Percentiles rank a stretch among this genome's conserved stretches.
phyloP scores from a whole-genome alignment of 805 yeast genomes.

The Kazachstania taianensis region DNA sequence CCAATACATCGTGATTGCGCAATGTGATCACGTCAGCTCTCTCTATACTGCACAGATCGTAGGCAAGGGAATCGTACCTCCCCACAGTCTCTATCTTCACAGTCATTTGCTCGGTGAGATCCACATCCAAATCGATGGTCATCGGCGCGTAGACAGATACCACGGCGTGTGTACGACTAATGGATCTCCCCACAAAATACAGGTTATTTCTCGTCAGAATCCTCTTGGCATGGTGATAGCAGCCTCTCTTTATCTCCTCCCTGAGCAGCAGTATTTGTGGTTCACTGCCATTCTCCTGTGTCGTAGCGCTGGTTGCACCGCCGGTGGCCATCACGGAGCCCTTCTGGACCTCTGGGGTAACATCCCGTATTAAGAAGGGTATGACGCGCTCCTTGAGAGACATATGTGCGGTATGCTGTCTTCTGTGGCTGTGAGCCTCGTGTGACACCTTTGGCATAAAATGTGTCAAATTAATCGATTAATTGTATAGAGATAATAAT shows the following conservation, averaged over 20 bases:
- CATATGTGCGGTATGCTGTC: not conserved
- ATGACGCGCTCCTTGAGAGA: not conserved
- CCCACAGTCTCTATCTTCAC: not conserved
- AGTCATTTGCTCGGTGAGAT: not conserved
- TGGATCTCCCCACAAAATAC: not conserved
- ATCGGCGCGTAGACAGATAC: not conserved
- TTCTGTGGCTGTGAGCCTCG: too few species aligned
- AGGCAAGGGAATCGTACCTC: not conserved
- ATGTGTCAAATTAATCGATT: too few species aligned
- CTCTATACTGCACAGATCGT: not conserved
- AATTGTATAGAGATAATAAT: too few species aligned
- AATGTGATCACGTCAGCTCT: not conserved
- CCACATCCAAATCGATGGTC: not conserved
- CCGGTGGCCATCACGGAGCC: too few species aligned
- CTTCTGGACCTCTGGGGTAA: too few species aligned
- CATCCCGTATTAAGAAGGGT: not conserved
- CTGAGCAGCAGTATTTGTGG: not conserved
- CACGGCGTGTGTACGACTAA: not conserved
- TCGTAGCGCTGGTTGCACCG: too few species aligned
- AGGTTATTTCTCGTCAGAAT: not conserved
- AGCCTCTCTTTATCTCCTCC: not conserved
- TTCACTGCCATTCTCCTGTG: too few species aligned
- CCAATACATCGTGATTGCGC: not conserved
- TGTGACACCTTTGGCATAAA: too few species aligned
- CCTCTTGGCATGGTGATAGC: not conserved